These are phyloP conservation scores for Mesembryanthemum crystallinum DNA, from an alignment of 148 eudicot genomes.

Conservation along the genomic window DNA sequence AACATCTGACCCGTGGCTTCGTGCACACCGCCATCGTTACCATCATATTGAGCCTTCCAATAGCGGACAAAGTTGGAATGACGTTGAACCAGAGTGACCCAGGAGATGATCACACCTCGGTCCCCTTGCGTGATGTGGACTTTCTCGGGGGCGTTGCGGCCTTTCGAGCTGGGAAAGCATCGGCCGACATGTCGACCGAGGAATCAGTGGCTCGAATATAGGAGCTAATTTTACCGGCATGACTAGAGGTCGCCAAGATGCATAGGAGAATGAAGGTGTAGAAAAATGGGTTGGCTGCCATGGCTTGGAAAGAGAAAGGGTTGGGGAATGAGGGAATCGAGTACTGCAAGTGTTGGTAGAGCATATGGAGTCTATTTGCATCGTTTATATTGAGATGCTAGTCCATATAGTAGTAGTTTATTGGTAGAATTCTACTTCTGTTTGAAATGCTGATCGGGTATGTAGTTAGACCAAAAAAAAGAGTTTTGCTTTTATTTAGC, in stretches of 20 bases:
- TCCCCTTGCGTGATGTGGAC: constrained; percentile 71
- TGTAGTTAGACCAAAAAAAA: too few relatives aligned
- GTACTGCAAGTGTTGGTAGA: too few relatives aligned
- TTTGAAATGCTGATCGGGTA: too few relatives aligned
- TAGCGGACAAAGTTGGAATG: constrained; percentile 38
- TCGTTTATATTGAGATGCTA: too few relatives aligned
- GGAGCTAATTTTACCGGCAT: constrained; percentile 16
- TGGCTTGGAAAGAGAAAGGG: background rate
- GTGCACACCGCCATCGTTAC: constrained; percentile 4
- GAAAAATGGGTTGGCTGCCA: background rate
- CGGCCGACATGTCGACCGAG: constrained; percentile 33
- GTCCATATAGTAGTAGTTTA: too few relatives aligned
- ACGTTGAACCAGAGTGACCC: constrained; percentile 46
- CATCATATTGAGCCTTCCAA: constrained; percentile 44
- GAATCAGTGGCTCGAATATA: constrained; percentile 20
- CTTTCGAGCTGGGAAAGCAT: constrained; percentile 29
- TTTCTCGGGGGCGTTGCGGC: constrained; percentile 52
- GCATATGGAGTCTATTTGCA: too few relatives aligned
- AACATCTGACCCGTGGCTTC: constrained; percentile 13
- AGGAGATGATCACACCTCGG: constrained; percentile 50
- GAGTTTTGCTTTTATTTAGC: too few relatives aligned
- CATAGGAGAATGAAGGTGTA: background rate
- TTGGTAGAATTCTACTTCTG: too few relatives aligned
- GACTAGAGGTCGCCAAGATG: background rate
- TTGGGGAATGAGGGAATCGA: too few relatives aligned